Percentiles rank a stretch among this genome's conserved stretches.
Conservation (phyloP, 768 basidiomycete species). For the Suillus cothurnatus region DNA sequence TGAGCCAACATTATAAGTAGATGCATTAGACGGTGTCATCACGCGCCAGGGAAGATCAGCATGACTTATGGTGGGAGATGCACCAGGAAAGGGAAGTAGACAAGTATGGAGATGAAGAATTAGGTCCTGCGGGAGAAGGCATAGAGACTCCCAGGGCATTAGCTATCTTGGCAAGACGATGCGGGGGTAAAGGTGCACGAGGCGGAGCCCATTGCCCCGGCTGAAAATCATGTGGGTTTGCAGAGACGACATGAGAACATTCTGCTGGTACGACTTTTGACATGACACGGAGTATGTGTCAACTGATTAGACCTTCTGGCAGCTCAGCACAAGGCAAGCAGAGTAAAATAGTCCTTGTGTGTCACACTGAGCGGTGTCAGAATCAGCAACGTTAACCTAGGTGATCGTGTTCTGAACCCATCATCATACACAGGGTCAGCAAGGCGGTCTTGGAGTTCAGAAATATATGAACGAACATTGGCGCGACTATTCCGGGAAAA, state of each 20-base stretch:
- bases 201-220: conserved; percentile 57
- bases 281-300: background rate
- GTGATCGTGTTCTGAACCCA: background rate
- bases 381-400: conserved; percentile 1
- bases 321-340: background rate
- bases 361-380: background rate
- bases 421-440: conserved; percentile 1
- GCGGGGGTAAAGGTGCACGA: conserved; percentile 71
- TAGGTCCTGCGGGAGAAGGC: conserved; percentile 58
- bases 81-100: conserved; percentile 18
- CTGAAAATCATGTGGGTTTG: conserved; percentile 14
- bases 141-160: conserved; percentile 84
- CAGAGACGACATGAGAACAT: conserved; percentile 16
- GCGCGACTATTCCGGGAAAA: background rate
- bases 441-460: background rate
- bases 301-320: too few relatives aligned
- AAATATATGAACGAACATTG: conserved; percentile 7
- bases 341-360: background rate
- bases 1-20: conserved; percentile 41
- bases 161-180: conserved; percentile 78
- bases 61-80: conserved; percentile 20
- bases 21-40: conserved; percentile 48
- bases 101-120: conserved; percentile 16
- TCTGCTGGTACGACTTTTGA: conserved; percentile 19
- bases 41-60: conserved; percentile 47